Conservation (phyloP, 31 red algal species). For the Bonnemaisonia californica region DNA sequence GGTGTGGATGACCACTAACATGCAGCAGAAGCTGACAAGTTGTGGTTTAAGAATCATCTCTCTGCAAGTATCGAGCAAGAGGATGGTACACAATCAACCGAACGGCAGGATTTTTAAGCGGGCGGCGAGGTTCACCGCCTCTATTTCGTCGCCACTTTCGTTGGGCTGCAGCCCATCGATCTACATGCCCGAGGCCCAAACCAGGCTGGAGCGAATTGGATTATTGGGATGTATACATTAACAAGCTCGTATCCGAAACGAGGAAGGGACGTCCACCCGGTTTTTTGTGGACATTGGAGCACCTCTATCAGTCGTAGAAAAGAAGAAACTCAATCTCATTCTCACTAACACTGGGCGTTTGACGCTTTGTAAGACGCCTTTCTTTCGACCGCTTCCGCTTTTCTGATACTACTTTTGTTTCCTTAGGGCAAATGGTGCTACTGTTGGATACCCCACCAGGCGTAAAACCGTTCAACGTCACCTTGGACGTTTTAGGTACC, state of each 20-base stretch:
- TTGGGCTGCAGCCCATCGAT: not conserved
- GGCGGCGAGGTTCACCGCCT: not conserved
- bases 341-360: not conserved
- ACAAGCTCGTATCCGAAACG: not conserved
- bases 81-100: not conserved
- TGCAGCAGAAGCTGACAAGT: not conserved
- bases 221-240: not conserved
- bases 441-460: not conserved
- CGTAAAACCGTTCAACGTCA: not conserved
- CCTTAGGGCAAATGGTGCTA: not conserved
- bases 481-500: not conserved
- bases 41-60: not conserved
- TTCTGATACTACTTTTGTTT: not conserved
- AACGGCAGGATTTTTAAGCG: not conserved
- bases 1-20: too few relatives aligned
- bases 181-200: not conserved
- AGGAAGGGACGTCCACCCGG: not conserved
- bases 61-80: not conserved
- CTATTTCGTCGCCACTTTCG: not conserved
- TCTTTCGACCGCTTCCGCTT: not conserved
- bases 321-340: not conserved
- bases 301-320: not conserved
- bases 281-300: conserved; percentile 1
- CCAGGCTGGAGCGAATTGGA: not conserved
- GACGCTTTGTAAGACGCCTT: not conserved